Percentiles rank a stretch among this genome's conserved stretches.
Evolutionary conservation across 1,284 basidiomycete species (phyloP).

Genomic region (Pterulicium gracile): DNA sequence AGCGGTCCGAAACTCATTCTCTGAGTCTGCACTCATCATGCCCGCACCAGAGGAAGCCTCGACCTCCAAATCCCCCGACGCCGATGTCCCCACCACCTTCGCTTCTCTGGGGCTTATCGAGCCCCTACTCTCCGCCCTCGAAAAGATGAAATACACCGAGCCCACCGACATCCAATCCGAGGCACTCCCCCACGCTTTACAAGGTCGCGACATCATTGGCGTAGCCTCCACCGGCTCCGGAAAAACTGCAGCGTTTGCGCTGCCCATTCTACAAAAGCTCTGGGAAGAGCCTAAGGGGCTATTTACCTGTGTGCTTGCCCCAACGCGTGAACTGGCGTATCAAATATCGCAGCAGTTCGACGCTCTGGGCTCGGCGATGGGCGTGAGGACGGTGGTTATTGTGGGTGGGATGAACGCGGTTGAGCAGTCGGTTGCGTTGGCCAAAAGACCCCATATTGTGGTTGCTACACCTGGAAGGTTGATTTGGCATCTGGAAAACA

Average conservation of each 20-base stretch:
- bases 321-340: conserved; percentile 96
- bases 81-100: conserved; percentile 30
- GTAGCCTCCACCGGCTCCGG: conserved; percentile 96
- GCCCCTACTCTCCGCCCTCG: conserved; percentile 81
- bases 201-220: conserved; percentile 93
- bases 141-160: conserved; percentile 73
- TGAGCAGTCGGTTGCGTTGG: conserved; percentile 86
- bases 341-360: conserved; percentile 98
- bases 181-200: conserved; percentile 82
- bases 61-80: conserved; percentile 33
- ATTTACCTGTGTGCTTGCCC: conserved; percentile 91
- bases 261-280: conserved; percentile 93
- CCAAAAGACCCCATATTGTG: conserved; percentile 89
- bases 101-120: conserved; percentile 80
- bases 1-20: no score
- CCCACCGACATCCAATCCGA: conserved; percentile 92
- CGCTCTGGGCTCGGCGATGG: conserved; percentile 87
- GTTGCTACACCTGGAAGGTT: conserved; percentile 97
- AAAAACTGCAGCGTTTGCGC: conserved; percentile 95
- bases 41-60: conserved; percentile 48
- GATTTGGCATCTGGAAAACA: conserved; percentile 94
- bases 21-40: conserved; percentile 27
- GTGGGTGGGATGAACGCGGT: conserved; percentile 96
- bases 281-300: conserved; percentile 95
- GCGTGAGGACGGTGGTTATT: conserved; percentile 84